Evolutionary conservation across 108 stramenopile genomes (phyloP).

Genomic region (Nitzschia sp.): DNA sequence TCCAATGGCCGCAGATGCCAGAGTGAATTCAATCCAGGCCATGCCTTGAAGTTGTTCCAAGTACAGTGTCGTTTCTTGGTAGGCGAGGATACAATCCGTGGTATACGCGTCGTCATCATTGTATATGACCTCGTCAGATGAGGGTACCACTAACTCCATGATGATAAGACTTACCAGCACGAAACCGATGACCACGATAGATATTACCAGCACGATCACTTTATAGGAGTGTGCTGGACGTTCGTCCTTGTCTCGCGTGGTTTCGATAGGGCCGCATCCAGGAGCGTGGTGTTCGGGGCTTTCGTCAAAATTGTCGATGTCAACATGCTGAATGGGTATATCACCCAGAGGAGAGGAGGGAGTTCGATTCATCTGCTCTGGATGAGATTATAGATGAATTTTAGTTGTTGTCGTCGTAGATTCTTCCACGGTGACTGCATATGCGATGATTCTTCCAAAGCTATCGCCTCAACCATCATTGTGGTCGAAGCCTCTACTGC

Average conservation of each 20-base stretch:
- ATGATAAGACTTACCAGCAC: neutral
- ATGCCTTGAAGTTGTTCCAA: conserved; percentile 2
- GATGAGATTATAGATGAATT: no score
- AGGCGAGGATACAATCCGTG: neutral
- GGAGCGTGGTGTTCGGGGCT: neutral
- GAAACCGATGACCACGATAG: neutral
- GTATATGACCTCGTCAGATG: neutral
- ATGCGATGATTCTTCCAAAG: neutral
- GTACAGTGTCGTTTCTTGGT: neutral
- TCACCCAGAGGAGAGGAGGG: conserved; percentile 1
- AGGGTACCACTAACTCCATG: neutral
- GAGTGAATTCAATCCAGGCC: neutral
- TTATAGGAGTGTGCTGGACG: neutral
- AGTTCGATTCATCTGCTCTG: no score
- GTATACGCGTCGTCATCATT: neutral
- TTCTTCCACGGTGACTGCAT: neutral
- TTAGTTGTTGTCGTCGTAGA: no score
- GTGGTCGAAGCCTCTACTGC: neutral
- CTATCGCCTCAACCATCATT: neutral
- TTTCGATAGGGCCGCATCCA: neutral
- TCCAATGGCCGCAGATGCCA: neutral
- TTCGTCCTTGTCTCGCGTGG: neutral
- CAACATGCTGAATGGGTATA: conserved; percentile 3
- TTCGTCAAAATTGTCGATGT: conserved; percentile 6
- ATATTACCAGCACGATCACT: neutral